Evolutionary conservation across 2,329 filamentous ascomycete species (phyloP).

Genomic region (Nectriaceae sp.): DNA sequence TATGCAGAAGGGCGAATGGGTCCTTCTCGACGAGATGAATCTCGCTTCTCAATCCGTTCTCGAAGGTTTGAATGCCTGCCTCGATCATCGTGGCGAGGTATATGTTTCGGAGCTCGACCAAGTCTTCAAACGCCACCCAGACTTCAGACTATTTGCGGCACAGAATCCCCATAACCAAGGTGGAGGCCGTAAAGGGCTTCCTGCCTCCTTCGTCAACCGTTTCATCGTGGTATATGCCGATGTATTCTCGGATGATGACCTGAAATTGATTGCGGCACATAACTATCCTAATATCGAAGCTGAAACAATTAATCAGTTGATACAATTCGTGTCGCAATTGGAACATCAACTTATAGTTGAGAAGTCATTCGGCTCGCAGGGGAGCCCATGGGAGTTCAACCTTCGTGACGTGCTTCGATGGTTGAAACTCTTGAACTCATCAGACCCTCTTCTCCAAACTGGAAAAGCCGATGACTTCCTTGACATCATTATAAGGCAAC

Average conservation of each 20-base stretch:
- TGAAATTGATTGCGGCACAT: slow-evolving; percentile 78
- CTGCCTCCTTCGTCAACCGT: slow-evolving; percentile 94
- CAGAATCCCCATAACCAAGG: slow-evolving; percentile 98
- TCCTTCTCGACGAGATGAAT: slow-evolving; percentile 98
- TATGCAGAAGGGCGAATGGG: slow-evolving; percentile 97
- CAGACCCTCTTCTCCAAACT: slow-evolving; percentile 61
- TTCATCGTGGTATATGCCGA: slow-evolving; percentile 98
- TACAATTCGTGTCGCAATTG: slow-evolving; percentile 78
- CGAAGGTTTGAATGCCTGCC: slow-evolving; percentile 92
- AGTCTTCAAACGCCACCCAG: slow-evolving; percentile 83
- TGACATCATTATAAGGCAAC: slow-evolving; percentile 79
- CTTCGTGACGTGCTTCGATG: slow-evolving; percentile 87
- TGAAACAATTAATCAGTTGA: slow-evolving; percentile 65
- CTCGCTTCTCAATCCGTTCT: slow-evolving; percentile 94
- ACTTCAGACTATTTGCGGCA: slow-evolving; percentile 94
- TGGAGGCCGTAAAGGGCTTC: slow-evolving; percentile 90
- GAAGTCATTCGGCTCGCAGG: slow-evolving; percentile 60
- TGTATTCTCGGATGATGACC: slow-evolving; percentile 77
- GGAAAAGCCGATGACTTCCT: slow-evolving; percentile 72
- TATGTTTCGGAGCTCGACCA: slow-evolving; percentile 96
- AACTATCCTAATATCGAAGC: slow-evolving; percentile 68
- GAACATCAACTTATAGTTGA: slow-evolving; percentile 69
- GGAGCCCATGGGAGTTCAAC: slow-evolving; percentile 94
- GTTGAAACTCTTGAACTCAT: slow-evolving; percentile 63
- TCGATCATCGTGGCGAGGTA: slow-evolving; percentile 94